These are phyloP conservation scores for Yueomyces sinensis DNA, from an alignment of 805 yeast species.

Conservation along the genomic window DNA sequence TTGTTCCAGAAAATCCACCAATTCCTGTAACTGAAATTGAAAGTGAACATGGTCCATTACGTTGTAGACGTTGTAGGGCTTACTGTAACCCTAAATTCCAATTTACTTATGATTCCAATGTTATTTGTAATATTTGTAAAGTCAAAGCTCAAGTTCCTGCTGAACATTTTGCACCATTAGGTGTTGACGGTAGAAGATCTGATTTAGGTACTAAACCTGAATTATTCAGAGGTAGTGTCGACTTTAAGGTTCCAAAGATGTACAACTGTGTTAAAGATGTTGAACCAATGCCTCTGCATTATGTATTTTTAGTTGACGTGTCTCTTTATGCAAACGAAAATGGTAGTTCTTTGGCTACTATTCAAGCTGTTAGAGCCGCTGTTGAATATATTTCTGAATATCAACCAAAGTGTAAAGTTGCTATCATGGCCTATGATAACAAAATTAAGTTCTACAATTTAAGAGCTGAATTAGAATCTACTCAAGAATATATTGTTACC, in stretches of 20 bases:
- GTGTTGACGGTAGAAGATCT: constrained; percentile 44
- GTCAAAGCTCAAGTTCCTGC: constrained; percentile 56
- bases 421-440: constrained; percentile 67
- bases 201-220: constrained; percentile 42
- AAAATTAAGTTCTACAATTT: constrained; percentile 62
- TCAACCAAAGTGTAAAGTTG: constrained; percentile 37
- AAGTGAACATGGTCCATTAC: constrained; percentile 38
- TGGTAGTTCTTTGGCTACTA: constrained; percentile 38
- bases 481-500: constrained; percentile 46
- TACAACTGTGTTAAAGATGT: constrained; percentile 40
- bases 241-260: constrained; percentile 60
- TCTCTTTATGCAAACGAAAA: constrained; percentile 47
- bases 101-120: constrained; percentile 41
- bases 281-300: constrained; percentile 41
- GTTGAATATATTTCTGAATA: constrained; percentile 24
- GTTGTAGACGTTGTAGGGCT: constrained; percentile 87
- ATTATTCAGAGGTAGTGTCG: constrained; percentile 71
- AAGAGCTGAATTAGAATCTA: constrained; percentile 37
- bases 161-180: constrained; percentile 54
- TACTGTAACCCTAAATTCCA: constrained; percentile 79
- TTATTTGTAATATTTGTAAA: constrained; percentile 79
- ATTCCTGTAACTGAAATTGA: constrained; percentile 38
- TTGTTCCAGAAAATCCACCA: constrained; percentile 28
- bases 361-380: constrained; percentile 55
- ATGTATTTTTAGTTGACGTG: constrained; percentile 64